Base-by-base conservation (phyloP, 257 asterid genomes). In the Cruciata laevipes region DNA sequence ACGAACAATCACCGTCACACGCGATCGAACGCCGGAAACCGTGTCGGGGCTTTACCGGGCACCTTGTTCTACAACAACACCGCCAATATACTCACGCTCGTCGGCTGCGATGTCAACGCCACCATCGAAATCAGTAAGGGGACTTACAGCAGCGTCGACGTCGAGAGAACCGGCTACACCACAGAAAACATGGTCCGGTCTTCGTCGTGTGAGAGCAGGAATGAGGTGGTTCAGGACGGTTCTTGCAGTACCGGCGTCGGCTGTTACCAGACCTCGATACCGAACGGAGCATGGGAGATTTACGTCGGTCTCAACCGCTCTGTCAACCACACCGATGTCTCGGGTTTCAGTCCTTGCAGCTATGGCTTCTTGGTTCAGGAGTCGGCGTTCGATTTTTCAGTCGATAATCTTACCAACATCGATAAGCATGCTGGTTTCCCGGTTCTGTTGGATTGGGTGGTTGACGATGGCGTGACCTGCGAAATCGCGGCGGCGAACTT, bases 81-180 rank as follows among this genome's bases (percentile, higher is more conserved):
- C 0, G 71, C 77, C 0, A 83, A 83, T 33, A 78, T 40, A 63
- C 70, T 80, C 31, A 78, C 77, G 1, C 59, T 60, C 0, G 30
- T 81, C 25, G 88, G 86, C 13, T 83, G 84, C 31, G 83, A 81
- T 58, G 3, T 80, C 0, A 38, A 13, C 6, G 81, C 61, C 17
- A 21, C 14, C 3, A 31, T 69, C 61, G 3, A 6, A 1, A 5
- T 9, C 9, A 2, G 7, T 1, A 61, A 21, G 2, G n/a, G 31
- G 3, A 11, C 13, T 40, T 40, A 40, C 3, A 40, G 1, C 2
- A 40, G 49, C 12, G 16, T 40, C 3, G 49, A 40, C 12, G 49
- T 11, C 17, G 14, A 10, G 16, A 40, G 49, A 40, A 12, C 49
- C 10, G 49, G 17, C 4, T 1, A 0, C 3, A 11, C 13, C 5